Conservation (phyloP, 2,329 filamentous ascomycete genomes). For the Aspergillus candidus region DNA sequence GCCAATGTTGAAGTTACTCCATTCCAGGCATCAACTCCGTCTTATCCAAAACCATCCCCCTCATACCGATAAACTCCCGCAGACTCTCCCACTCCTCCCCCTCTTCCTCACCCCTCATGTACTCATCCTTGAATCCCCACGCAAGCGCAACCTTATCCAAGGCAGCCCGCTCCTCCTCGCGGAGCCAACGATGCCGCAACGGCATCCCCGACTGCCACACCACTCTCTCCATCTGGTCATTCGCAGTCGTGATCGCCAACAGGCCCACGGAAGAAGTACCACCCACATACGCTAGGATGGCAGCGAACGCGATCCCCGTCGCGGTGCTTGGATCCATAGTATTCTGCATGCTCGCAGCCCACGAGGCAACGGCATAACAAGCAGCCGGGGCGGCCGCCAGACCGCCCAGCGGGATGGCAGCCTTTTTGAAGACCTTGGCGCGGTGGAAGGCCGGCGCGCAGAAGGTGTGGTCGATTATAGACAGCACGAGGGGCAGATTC, state of each 20-base stretch:
- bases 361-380: constrained; percentile 62
- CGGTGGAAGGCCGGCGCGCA: constrained; percentile 39
- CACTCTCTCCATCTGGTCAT: constrained; percentile 92
- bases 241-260: constrained; percentile 76
- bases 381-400: constrained; percentile 28
- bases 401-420: constrained; percentile 37
- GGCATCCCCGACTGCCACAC: constrained; percentile 82
- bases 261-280: constrained; percentile 77
- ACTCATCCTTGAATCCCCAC: constrained; percentile 83
- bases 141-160: constrained; percentile 79
- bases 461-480: constrained; percentile 62
- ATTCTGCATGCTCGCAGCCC: constrained; percentile 60
- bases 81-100: constrained; percentile 84
- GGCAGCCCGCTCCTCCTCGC: constrained; percentile 83
- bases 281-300: constrained; percentile 74
- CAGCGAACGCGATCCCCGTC: constrained; percentile 71
- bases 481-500: constrained; percentile 71
- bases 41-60: constrained; percentile 85
- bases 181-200: constrained; percentile 72
- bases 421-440: constrained; percentile 40
- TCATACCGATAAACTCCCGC: constrained; percentile 72
- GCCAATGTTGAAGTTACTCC: constrained; percentile 48
- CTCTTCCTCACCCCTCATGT: constrained; percentile 80
- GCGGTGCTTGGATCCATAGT: constrained; percentile 72
- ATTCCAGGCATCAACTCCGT: constrained; percentile 91